phyloP scores from a whole-genome alignment of 352 stramenopile genomes.

The Phytophthora pisi region DNA sequence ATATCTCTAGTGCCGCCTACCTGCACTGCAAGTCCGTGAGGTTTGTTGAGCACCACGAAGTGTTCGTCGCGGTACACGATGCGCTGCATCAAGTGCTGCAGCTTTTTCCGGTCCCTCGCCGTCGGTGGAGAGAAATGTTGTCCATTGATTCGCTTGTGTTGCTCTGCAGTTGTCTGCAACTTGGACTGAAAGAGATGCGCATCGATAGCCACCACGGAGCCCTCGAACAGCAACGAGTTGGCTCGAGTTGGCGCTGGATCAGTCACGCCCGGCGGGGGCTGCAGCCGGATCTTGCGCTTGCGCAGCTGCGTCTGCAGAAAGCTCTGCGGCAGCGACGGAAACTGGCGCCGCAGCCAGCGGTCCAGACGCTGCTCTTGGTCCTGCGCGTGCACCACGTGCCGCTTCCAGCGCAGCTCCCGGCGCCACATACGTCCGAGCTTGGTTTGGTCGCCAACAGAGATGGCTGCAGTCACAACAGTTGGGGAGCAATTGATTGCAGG shows the following conservation, averaged over 20 bases:
- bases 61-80: constrained; percentile 61
- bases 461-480: background rate
- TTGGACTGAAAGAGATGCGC: constrained; percentile 46
- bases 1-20: constrained; percentile 11
- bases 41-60: constrained; percentile 74
- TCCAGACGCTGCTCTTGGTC: constrained; percentile 73
- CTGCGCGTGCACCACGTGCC: constrained; percentile 41
- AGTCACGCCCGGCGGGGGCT: constrained; percentile 4
- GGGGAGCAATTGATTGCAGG: background rate
- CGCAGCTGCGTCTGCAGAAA: constrained; percentile 70
- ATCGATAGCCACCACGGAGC: constrained; percentile 58
- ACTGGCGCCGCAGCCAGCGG: constrained; percentile 64
- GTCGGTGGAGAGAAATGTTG: background rate
- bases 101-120: constrained; percentile 4
- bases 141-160: constrained; percentile 5
- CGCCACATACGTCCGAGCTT: constrained; percentile 22
- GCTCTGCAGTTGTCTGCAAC: constrained; percentile 21
- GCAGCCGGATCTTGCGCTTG: constrained; percentile 70
- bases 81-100: constrained; percentile 38
- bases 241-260: constrained; percentile 20
- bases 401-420: constrained; percentile 58
- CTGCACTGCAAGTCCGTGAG: constrained; percentile 69
- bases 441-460: background rate
- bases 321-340: constrained; percentile 56
- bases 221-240: constrained; percentile 44